Evolutionary conservation across 495 filamentous ascomycete species (phyloP), one percentile per base, ranked within the genome.

Genomic region (Aspergillus bridgeri): DNA sequence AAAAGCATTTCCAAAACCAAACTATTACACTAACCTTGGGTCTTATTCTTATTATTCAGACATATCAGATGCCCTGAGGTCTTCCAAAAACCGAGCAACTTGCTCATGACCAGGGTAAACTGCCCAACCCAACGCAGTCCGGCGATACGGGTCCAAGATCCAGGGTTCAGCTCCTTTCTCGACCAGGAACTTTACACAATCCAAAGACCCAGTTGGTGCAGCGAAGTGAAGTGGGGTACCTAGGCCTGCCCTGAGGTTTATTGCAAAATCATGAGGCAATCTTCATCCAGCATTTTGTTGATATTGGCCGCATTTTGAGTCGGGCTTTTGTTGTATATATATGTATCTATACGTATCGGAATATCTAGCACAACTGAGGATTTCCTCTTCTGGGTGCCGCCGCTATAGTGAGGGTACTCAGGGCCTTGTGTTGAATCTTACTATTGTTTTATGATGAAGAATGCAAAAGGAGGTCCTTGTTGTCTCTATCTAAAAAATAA

Each of bases 321-420:
- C 42, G 29, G 50, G 24, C 9, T 52, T 52, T 52, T 38, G 29
- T 42, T 52, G 27, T 52, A 52, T 8, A 52, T 52, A 52, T 38
- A 42, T 52, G n/a, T n/a, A n/a, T n/a, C n/a, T n/a, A n/a, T n/a
- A n/a, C n/a, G n/a, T n/a, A n/a, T n/a, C n/a, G n/a, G n/a, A n/a
- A n/a, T n/a, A n/a, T n/a, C n/a, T n/a, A n/a, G n/a, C n/a, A n/a
- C n/a, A n/a, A n/a, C n/a, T n/a, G n/a, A n/a, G n/a, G n/a, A n/a
- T n/a, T n/a, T n/a, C n/a, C n/a, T n/a, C n/a, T n/a, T n/a, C n/a
- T n/a, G n/a, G n/a, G n/a, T n/a, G n/a, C n/a, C n/a, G n/a, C n/a
- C n/a, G n/a, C n/a, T n/a, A n/a, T n/a, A n/a, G n/a, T n/a, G n/a
- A n/a, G n/a, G n/a, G n/a, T n/a, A n/a, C n/a, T n/a, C n/a, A n/a